Percentiles rank a stretch among this genome's conserved stretches.
Conservation (phyloP, 2,329 filamentous ascomycete genomes). For the Aspergillus sergii region DNA sequence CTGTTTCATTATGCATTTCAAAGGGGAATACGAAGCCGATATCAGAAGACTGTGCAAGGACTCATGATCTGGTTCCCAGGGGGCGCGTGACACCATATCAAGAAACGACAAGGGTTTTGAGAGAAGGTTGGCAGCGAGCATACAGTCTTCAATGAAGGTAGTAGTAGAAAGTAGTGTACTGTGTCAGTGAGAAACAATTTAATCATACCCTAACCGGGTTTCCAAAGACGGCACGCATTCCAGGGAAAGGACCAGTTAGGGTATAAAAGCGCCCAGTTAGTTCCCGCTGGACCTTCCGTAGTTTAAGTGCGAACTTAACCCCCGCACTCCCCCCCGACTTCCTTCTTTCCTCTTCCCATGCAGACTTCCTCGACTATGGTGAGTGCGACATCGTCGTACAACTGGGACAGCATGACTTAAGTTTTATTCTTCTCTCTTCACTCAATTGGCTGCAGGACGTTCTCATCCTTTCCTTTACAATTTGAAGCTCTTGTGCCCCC, state of each 20-base stretch:
- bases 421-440: neutral
- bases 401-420: neutral
- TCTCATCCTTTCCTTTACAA: neutral
- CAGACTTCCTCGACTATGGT: neutral
- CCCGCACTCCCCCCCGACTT: neutral
- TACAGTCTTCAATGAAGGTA: too few species aligned
- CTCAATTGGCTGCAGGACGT: conserved; percentile 5
- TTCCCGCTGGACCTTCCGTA: too few species aligned
- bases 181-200: too few species aligned
- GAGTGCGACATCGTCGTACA: neutral
- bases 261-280: neutral
- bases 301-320: neutral
- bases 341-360: conserved; percentile 9
- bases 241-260: neutral
- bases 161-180: too few species aligned
- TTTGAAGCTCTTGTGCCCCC: neutral
- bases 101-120: neutral
- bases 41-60: neutral
- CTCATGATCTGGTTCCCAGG: neutral
- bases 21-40: neutral
- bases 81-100: conserved; percentile 12
- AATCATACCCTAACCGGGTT: neutral
- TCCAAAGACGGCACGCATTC: neutral
- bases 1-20: neutral
- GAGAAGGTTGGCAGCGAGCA: neutral